A percentile compares a stretch with the other conserved stretches of the same genome.
phyloP scores from a whole-genome alignment of 2,329 filamentous ascomycete species.

The Ciborinia camelliae region DNA sequence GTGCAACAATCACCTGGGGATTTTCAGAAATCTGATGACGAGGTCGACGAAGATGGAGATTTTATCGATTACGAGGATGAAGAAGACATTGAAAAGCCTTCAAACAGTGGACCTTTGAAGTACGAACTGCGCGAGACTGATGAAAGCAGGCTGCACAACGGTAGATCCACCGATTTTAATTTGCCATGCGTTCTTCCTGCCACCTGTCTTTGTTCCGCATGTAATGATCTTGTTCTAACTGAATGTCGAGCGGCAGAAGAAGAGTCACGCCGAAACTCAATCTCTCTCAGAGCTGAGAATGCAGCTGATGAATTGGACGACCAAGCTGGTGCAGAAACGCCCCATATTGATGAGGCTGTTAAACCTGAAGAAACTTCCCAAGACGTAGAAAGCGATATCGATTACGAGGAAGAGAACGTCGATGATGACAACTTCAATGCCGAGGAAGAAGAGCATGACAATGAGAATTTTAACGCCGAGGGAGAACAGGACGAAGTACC shows the following conservation, averaged over 20 bases:
- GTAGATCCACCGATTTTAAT: slow-evolving; percentile 32
- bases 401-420: slow-evolving; percentile 18
- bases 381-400: slow-evolving; percentile 29
- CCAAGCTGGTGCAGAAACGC: neutral
- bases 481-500: neutral
- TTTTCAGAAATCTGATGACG: neutral
- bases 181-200: slow-evolving; percentile 29
- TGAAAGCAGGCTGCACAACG: slow-evolving; percentile 26
- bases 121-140: slow-evolving; percentile 13
- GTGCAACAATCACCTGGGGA: neutral
- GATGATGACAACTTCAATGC: neutral
- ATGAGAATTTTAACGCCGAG: neutral
- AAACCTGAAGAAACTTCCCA: neutral
- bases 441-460: neutral
- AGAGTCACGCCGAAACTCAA: slow-evolving; percentile 28
- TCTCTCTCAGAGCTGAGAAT: slow-evolving; percentile 21
- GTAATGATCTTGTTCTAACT: slow-evolving; percentile 27
- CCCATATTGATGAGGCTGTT: neutral
- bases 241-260: slow-evolving; percentile 30
- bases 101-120: slow-evolving; percentile 15
- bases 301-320: neutral
- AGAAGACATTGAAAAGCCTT: slow-evolving; percentile 33
- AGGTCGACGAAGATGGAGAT: slow-evolving; percentile 40
- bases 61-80: slow-evolving; percentile 50
- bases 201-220: slow-evolving; percentile 34